phyloP scores from a whole-genome alignment of 2,329 filamentous ascomycete genomes.

The Botrytis fabae region DNA sequence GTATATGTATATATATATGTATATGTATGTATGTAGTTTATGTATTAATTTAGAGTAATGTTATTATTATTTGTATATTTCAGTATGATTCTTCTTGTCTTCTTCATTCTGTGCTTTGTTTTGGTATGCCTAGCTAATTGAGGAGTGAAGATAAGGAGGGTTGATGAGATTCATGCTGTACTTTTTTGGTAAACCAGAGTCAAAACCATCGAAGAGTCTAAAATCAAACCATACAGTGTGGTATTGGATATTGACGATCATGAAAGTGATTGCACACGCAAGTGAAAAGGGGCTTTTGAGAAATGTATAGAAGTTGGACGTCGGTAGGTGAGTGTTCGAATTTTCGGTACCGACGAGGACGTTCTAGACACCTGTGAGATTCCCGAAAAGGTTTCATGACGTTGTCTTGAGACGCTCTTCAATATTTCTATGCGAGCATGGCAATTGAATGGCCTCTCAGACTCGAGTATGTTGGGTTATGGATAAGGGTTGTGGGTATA shows the following conservation, averaged over 20 bases:
- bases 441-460: background rate
- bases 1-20: background rate
- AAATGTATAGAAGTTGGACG: background rate
- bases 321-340: background rate
- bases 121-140: background rate
- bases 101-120: background rate
- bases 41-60: background rate
- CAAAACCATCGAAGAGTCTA: background rate
- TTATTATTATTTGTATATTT: background rate
- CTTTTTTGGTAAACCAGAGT: background rate
- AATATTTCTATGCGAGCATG: background rate
- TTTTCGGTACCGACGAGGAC: background rate
- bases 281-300: background rate
- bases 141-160: background rate
- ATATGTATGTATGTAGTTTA: background rate
- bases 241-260: background rate
- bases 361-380: background rate
- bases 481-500: background rate
- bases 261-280: background rate
- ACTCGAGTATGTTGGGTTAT: background rate
- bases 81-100: background rate
- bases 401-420: background rate
- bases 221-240: background rate
- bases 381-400: background rate
- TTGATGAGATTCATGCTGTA: background rate